These are phyloP conservation scores for Phytopythium chamaehyphon DNA, from an alignment of 352 stramenopile genomes.

Conservation along the genomic window DNA sequence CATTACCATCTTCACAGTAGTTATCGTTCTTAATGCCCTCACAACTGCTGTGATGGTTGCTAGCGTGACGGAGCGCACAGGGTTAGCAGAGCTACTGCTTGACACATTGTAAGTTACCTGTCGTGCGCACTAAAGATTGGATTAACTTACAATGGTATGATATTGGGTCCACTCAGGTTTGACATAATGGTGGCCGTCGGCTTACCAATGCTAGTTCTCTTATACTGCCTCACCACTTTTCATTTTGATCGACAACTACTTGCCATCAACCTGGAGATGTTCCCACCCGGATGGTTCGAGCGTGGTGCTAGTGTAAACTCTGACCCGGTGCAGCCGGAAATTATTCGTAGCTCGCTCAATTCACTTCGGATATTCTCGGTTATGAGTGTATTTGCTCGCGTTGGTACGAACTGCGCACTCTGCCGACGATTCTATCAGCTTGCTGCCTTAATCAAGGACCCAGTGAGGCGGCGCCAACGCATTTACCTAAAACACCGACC, in stretches of 20 bases:
- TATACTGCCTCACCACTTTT: constrained; percentile 29
- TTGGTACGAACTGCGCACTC: constrained; percentile 24
- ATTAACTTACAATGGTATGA: not conserved
- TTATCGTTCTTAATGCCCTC: constrained; percentile 4
- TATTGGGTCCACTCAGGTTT: constrained; percentile 12
- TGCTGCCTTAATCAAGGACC: constrained; percentile 8
- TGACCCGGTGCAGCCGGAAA: constrained; percentile 18
- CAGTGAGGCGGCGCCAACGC: not conserved
- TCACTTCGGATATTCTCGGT: constrained; percentile 24
- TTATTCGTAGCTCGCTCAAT: constrained; percentile 23
- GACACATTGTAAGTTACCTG: constrained; percentile 13
- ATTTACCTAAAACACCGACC: constrained; percentile 12
- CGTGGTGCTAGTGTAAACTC: constrained; percentile 18
- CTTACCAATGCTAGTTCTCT: constrained; percentile 26
- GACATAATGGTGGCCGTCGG: constrained; percentile 27
- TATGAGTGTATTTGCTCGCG: constrained; percentile 18
- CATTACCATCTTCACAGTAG: not conserved
- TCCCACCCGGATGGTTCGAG: constrained; percentile 24
- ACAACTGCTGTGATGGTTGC: not conserved
- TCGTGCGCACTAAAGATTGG: not conserved
- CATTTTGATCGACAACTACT: constrained; percentile 21
- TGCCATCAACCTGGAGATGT: constrained; percentile 29
- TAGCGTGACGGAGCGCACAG: constrained; percentile 8
- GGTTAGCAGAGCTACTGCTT: constrained; percentile 10
- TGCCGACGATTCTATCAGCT: constrained; percentile 15